A percentile compares a stretch with the other conserved stretches of the same genome.
Evolutionary conservation across 352 stramenopile species (phyloP).

Genomic region (Pythium angustatum): DNA sequence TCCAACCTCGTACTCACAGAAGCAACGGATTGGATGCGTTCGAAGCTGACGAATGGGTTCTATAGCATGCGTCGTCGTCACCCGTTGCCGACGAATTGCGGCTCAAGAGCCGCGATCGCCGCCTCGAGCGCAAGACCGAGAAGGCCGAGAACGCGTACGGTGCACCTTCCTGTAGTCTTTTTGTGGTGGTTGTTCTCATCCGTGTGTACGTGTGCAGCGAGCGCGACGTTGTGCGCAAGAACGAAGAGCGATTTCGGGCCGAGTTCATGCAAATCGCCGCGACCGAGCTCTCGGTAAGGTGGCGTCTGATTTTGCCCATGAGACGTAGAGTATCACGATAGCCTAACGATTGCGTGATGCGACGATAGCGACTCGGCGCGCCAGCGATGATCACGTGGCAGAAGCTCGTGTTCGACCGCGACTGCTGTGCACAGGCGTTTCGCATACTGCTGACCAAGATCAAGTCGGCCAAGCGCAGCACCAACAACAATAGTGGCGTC

Average conservation of each 20-base stretch:
- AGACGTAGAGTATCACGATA: too few relatives aligned
- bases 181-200: neutral
- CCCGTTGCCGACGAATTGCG: conserved; percentile 40
- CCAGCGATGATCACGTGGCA: conserved; percentile 62
- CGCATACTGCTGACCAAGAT: conserved; percentile 58
- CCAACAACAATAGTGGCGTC: conserved; percentile 13
- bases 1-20: neutral
- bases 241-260: conserved; percentile 55
- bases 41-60: too few relatives aligned
- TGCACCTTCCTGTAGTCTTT: too few relatives aligned
- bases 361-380: conserved; percentile 47
- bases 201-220: conserved; percentile 33
- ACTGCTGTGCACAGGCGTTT: conserved; percentile 62
- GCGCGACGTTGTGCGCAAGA: conserved; percentile 40
- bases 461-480: conserved; percentile 41
- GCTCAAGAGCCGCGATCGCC: conserved; percentile 33
- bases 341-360: neutral
- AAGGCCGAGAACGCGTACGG: conserved; percentile 43
- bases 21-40: neutral
- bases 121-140: conserved; percentile 53
- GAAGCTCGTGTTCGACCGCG: conserved; percentile 63
- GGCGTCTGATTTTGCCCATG: too few relatives aligned
- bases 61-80: conserved; percentile 48
- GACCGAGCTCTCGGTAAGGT: conserved; percentile 48
- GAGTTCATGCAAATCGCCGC: conserved; percentile 59